Evolutionary conservation across 1,284 basidiomycete genomes (phyloP).

Genomic region (Heterobasidion annosum): DNA sequence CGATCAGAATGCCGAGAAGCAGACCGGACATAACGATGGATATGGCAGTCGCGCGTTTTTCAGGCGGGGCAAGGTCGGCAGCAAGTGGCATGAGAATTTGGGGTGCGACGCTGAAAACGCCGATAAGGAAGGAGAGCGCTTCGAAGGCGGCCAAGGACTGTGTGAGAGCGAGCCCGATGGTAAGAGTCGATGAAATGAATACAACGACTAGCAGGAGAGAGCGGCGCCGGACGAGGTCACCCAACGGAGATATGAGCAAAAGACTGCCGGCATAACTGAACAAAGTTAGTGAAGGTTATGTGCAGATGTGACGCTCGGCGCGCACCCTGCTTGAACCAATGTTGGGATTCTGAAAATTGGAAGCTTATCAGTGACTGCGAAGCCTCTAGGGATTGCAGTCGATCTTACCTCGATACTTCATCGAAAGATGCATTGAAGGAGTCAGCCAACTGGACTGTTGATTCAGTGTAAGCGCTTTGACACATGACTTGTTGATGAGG

Average conservation of each 20-base stretch:
- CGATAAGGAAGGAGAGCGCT: constrained; percentile 36
- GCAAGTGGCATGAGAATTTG: constrained; percentile 42
- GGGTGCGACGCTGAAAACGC: constrained; percentile 31
- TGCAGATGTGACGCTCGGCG: neutral
- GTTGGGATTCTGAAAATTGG: constrained; percentile 30
- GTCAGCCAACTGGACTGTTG: constrained; percentile 41
- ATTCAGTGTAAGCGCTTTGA: neutral
- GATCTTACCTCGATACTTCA: constrained; percentile 43
- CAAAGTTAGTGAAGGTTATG: neutral
- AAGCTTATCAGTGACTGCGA: no score
- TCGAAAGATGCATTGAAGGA: constrained; percentile 49
- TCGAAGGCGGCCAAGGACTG: constrained; percentile 32
- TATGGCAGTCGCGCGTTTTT: constrained; percentile 37
- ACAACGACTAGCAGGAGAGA: constrained; percentile 35
- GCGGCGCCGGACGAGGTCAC: constrained; percentile 43
- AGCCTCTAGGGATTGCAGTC: neutral
- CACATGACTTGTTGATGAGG: neutral
- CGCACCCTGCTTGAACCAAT: constrained; percentile 36
- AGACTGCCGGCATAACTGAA: constrained; percentile 37
- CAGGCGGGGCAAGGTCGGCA: constrained; percentile 41
- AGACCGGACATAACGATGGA: constrained; percentile 42
- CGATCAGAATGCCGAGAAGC: constrained; percentile 38
- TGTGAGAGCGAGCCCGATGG: constrained; percentile 38
- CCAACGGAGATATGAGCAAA: constrained; percentile 40
- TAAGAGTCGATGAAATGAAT: constrained; percentile 26